These are phyloP conservation scores for Nakataea oryzae DNA, from an alignment of 2,329 filamentous ascomycete species.

Conservation along the genomic window DNA sequence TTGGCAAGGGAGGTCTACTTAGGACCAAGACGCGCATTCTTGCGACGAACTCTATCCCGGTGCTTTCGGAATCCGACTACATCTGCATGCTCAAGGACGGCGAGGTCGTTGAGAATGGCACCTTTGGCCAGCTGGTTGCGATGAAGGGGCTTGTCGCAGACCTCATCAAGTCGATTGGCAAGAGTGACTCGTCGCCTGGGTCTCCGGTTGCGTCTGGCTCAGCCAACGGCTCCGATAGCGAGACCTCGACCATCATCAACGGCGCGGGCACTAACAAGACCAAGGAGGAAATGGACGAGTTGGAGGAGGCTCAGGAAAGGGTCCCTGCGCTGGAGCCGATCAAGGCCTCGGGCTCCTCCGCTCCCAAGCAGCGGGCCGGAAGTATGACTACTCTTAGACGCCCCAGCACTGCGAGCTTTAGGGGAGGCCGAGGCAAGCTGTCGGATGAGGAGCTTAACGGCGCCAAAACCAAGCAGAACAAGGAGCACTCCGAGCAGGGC, in stretches of 20 bases:
- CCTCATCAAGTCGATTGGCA: slow-evolving; percentile 66
- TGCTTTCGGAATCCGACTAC: slow-evolving; percentile 80
- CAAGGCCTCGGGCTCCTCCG: slow-evolving; percentile 31
- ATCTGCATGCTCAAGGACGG: slow-evolving; percentile 79
- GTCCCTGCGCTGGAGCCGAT: slow-evolving; percentile 71
- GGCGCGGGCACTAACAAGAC: slow-evolving; percentile 37
- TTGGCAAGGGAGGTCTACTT: slow-evolving; percentile 76
- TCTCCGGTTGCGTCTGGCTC: slow-evolving; percentile 20
- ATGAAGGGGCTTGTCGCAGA: slow-evolving; percentile 88
- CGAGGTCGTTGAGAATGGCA: slow-evolving; percentile 75
- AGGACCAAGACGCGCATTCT: slow-evolving; percentile 81
- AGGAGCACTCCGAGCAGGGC: slow-evolving; percentile 86
- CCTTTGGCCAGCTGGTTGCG: slow-evolving; percentile 80
- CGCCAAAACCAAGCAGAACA: slow-evolving; percentile 71
- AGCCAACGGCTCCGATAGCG: slow-evolving; percentile 37
- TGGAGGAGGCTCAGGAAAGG: slow-evolving; percentile 69
- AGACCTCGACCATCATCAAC: slow-evolving; percentile 47
- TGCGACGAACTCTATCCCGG: slow-evolving; percentile 89
- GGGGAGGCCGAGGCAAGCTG: slow-evolving; percentile 72
- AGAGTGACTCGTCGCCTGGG: slow-evolving; percentile 33
- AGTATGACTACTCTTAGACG: slow-evolving; percentile 77
- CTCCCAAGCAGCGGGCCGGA: slow-evolving; percentile 46
- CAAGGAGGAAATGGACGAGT: slow-evolving; percentile 55
- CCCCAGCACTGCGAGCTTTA: slow-evolving; percentile 86
- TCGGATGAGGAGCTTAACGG: slow-evolving; percentile 71